A percentile compares a stretch with the other conserved stretches of the same genome.
Conservation (phyloP, 805 yeast species). For the Kodamaea lidongshanica region DNA sequence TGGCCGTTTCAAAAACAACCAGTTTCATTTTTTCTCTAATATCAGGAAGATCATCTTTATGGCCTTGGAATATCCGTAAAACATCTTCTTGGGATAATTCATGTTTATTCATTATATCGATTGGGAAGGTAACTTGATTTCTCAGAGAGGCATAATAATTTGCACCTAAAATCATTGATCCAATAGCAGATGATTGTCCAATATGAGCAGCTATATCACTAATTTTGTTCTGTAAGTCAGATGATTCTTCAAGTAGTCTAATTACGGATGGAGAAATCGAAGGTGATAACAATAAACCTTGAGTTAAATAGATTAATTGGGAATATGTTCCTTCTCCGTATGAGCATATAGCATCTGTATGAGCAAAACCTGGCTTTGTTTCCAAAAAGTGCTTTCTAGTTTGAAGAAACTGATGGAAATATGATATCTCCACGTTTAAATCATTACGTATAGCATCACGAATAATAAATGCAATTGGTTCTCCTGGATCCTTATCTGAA, state of each 20-base stretch:
- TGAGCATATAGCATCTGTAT: slow-evolving; percentile 56
- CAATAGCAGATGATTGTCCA: slow-evolving; percentile 75
- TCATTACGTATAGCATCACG: slow-evolving; percentile 46
- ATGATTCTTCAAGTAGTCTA: slow-evolving; percentile 41
- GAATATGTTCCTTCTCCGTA: slow-evolving; percentile 78
- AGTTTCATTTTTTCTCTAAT: slow-evolving; percentile 41
- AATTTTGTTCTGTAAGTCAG: slow-evolving; percentile 36
- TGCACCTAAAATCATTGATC: slow-evolving; percentile 56
- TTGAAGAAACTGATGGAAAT: slow-evolving; percentile 54
- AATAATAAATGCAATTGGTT: slow-evolving; percentile 60
- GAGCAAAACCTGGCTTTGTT: slow-evolving; percentile 37
- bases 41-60: slow-evolving; percentile 21
- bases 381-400: slow-evolving; percentile 51
- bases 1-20: slow-evolving; percentile 63
- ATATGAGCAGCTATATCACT: slow-evolving; percentile 70
- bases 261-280: slow-evolving; percentile 51
- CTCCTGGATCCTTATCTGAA: slow-evolving; percentile 36
- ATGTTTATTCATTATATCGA: slow-evolving; percentile 48
- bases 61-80: slow-evolving; percentile 43
- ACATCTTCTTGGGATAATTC: slow-evolving; percentile 60
- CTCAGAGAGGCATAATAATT: slow-evolving; percentile 48
- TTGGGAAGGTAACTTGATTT: slow-evolving; percentile 54
- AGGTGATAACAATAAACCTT: slow-evolving; percentile 53
- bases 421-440: slow-evolving; percentile 45
- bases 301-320: slow-evolving; percentile 63